These are phyloP conservation scores for Chytriomyces confervae DNA, from an alignment of 192 early-diverging fungal species.

Conservation along the genomic window DNA sequence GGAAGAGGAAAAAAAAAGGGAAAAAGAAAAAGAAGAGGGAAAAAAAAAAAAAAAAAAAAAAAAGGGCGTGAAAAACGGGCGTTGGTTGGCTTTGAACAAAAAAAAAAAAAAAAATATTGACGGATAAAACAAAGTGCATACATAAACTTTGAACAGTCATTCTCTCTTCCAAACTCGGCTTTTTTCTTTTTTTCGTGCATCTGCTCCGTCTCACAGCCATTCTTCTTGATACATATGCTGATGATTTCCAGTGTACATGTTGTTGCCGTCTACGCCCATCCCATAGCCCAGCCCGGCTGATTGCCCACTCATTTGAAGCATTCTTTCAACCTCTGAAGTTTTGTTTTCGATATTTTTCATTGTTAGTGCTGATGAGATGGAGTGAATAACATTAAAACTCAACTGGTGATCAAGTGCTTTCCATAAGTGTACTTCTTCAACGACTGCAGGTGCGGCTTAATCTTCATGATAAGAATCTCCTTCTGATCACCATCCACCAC, in stretches of 20 bases:
- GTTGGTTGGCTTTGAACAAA: too few species aligned
- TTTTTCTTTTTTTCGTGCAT: too few species aligned
- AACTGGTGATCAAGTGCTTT: slow-evolving; percentile 90
- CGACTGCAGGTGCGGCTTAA: slow-evolving; percentile 88
- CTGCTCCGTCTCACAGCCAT: background rate
- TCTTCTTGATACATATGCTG: slow-evolving; percentile 23
- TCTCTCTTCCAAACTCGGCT: too few species aligned
- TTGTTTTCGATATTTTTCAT: too few species aligned
- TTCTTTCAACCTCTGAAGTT: slow-evolving; percentile 30
- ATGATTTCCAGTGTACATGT: slow-evolving; percentile 26
- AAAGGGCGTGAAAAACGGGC: too few species aligned
- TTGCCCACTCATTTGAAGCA: slow-evolving; percentile 38
- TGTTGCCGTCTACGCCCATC: slow-evolving; percentile 3
- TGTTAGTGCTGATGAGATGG: background rate
- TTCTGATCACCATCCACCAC: slow-evolving; percentile 93
- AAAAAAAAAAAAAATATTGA: too few species aligned
- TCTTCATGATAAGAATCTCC: slow-evolving; percentile 83
- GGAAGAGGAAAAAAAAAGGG: too few species aligned
- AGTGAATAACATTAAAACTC: slow-evolving; percentile 10
- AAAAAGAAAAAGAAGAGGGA: too few species aligned
- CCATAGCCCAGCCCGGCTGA: slow-evolving; percentile 22
- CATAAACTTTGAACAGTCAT: too few species aligned
- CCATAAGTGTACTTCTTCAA: slow-evolving; percentile 98
- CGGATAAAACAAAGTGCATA: too few species aligned
- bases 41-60: too few species aligned